These are phyloP conservation scores for Mycena alexandri DNA, from an alignment of 768 basidiomycete genomes.

Conservation along the genomic window DNA sequence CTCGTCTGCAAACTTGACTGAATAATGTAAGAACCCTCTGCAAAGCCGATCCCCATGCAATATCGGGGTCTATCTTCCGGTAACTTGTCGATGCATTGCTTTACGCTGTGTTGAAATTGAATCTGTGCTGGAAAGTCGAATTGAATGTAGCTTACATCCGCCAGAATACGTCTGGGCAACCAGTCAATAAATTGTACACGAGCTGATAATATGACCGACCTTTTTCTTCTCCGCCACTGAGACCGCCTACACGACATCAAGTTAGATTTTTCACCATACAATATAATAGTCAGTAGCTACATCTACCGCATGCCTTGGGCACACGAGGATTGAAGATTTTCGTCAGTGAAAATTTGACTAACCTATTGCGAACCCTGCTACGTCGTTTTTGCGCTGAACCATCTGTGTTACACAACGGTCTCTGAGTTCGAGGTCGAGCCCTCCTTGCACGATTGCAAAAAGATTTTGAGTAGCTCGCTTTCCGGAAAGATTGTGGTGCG, in stretches of 20 bases:
- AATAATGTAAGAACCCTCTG: constrained; percentile 73
- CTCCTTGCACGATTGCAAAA: constrained; percentile 94
- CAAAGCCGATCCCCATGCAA: constrained; percentile 94
- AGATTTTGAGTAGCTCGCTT: constrained; percentile 79
- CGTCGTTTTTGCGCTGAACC: constrained; percentile 77
- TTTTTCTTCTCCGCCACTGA: constrained; percentile 94
- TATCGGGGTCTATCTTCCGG: constrained; percentile 89
- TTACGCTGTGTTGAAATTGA: constrained; percentile 63
- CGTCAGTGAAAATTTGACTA: neutral
- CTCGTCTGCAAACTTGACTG: neutral
- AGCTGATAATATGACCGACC: constrained; percentile 55
- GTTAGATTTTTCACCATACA: too few species aligned
- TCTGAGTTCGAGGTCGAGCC: constrained; percentile 77
- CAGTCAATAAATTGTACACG: constrained; percentile 14
- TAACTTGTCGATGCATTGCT: constrained; percentile 83
- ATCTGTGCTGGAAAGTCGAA: constrained; percentile 3
- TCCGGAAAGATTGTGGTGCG: constrained; percentile 77
- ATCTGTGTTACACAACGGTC: constrained; percentile 86
- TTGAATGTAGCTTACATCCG: constrained; percentile 68
- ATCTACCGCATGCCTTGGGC: too few species aligned
- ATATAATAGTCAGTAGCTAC: too few species aligned
- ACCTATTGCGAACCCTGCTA: constrained; percentile 93
- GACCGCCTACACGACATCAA: constrained; percentile 53
- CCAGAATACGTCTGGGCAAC: constrained; percentile 82
- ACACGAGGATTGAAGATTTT: too few species aligned